Conservation (phyloP, 164 flowering plant species). For the Piper betle region DNA sequence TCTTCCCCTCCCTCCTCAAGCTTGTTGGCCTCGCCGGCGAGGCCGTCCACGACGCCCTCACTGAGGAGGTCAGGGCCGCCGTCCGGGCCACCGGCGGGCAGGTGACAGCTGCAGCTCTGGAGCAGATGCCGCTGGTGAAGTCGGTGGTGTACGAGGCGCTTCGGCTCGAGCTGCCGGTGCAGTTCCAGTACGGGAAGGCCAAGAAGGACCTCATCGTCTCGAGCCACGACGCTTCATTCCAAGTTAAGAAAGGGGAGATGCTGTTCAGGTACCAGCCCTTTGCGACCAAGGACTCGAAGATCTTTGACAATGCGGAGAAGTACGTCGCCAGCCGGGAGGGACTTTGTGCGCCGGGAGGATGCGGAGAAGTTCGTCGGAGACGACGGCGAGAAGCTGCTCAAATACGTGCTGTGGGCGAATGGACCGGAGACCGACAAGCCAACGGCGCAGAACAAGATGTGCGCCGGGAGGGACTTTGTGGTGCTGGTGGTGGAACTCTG, state of each 20-base stretch:
- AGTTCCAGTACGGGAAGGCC: constrained; percentile 57
- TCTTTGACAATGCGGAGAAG: constrained; percentile 53
- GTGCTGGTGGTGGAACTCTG: constrained; percentile 32
- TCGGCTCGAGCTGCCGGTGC: constrained; percentile 64
- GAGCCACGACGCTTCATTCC: constrained; percentile 43
- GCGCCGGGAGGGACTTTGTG: constrained; percentile 65
- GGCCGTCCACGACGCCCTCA: no score
- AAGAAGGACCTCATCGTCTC: constrained; percentile 52
- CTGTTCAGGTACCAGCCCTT: constrained; percentile 64
- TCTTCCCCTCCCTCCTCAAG: no score
- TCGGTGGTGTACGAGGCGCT: constrained; percentile 74
- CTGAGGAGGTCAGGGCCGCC: no score
- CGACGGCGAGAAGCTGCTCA: constrained; percentile 42
- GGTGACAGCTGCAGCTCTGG: not conserved
- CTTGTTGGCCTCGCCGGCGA: no score
- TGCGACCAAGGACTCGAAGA: constrained; percentile 58
- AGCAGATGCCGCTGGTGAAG: constrained; percentile 35
- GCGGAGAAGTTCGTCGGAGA: constrained; percentile 41
- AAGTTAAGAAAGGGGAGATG: constrained; percentile 69
- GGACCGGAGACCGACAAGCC: constrained; percentile 76
- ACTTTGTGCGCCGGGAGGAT: no score
- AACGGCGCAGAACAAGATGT: constrained; percentile 52
- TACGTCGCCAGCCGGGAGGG: constrained; percentile 52
- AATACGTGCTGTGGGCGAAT: constrained; percentile 73
- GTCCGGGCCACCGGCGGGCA: no score